phyloP scores from a whole-genome alignment of 495 filamentous ascomycete genomes.

The Daldinia decipiens region DNA sequence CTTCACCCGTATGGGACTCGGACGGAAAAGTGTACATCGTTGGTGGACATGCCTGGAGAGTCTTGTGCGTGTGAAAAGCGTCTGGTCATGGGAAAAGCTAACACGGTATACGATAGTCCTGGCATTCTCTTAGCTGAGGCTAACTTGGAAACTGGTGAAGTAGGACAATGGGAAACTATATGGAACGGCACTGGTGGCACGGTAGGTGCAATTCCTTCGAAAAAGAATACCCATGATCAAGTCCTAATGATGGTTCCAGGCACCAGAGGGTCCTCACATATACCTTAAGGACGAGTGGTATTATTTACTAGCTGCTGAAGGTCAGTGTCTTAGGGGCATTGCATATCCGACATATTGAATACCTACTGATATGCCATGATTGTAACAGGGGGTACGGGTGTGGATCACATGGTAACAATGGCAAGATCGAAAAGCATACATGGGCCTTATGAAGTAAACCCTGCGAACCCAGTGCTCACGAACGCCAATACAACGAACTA shows the following conservation, averaged over 20 bases:
- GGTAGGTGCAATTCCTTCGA: slow-evolving; percentile 20
- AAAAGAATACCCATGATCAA: background rate
- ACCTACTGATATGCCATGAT: background rate
- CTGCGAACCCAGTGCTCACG: slow-evolving; percentile 65
- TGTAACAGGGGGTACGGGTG: slow-evolving; percentile 61
- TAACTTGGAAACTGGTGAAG: slow-evolving; percentile 51
- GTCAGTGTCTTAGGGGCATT: slow-evolving; percentile 29
- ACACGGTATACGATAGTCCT: slow-evolving; percentile 40
- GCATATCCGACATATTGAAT: background rate
- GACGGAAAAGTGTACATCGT: slow-evolving; percentile 62
- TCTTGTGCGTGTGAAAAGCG: slow-evolving; percentile 44
- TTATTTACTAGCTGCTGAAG: slow-evolving; percentile 74
- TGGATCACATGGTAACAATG: slow-evolving; percentile 65
- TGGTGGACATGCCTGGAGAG: slow-evolving; percentile 55
- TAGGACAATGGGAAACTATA: slow-evolving; percentile 52
- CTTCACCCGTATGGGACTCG: slow-evolving; percentile 61
- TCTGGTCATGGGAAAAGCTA: background rate
- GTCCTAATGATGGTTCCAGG: slow-evolving; percentile 40
- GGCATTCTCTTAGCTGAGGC: slow-evolving; percentile 53
- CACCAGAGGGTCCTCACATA: slow-evolving; percentile 73
- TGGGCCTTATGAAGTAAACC: slow-evolving; percentile 66
- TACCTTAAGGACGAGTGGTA: slow-evolving; percentile 70
- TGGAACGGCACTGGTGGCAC: slow-evolving; percentile 58
- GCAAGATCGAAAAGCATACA: slow-evolving; percentile 57
- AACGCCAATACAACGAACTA: slow-evolving; percentile 61